phyloP scores from a whole-genome alignment of 78 protist species.

The Ministeria vibrans region DNA sequence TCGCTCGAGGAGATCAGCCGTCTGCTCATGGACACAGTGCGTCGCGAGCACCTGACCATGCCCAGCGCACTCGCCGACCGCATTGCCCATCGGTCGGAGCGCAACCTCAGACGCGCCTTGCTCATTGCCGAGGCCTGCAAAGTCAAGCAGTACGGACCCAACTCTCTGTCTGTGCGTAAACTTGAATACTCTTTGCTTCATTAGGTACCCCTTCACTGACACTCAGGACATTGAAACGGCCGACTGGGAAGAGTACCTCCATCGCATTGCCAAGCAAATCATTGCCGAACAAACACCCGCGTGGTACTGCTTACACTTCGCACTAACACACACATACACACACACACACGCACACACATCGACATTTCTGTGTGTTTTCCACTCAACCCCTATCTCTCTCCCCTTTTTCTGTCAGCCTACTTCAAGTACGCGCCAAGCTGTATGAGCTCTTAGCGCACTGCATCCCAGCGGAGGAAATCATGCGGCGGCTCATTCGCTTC shows the following conservation, averaged over 20 bases:
- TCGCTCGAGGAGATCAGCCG: slow-evolving; percentile 33
- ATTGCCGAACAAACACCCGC: slow-evolving; percentile 68
- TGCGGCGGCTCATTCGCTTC: slow-evolving; percentile 24
- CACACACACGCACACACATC: neutral
- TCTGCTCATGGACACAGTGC: too few species aligned
- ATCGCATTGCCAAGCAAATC: slow-evolving; percentile 45
- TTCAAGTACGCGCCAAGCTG: slow-evolving; percentile 57
- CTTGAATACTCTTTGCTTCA: neutral
- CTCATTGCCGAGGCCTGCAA: slow-evolving; percentile 73
- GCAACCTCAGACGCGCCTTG: slow-evolving; percentile 87
- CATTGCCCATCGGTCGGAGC: slow-evolving; percentile 13
- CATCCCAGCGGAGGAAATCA: slow-evolving; percentile 86
- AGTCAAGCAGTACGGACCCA: neutral
- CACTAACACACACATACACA: neutral
- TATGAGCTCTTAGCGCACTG: slow-evolving; percentile 90
- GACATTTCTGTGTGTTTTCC: too few species aligned
- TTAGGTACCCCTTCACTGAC: slow-evolving; percentile 35
- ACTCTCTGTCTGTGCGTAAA: neutral
- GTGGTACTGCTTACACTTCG: slow-evolving; percentile 2
- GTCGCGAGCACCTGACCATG: slow-evolving; percentile 26
- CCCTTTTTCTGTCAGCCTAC: slow-evolving; percentile 39
- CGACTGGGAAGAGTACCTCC: slow-evolving; percentile 83
- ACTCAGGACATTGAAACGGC: slow-evolving; percentile 25
- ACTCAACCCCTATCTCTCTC: too few species aligned
- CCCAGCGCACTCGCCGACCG: slow-evolving; percentile 10